A percentile compares a stretch with the other conserved stretches of the same genome.
Evolutionary conservation across 306 rosid genomes (phyloP).

Genomic region (Glycine latifolia): DNA sequence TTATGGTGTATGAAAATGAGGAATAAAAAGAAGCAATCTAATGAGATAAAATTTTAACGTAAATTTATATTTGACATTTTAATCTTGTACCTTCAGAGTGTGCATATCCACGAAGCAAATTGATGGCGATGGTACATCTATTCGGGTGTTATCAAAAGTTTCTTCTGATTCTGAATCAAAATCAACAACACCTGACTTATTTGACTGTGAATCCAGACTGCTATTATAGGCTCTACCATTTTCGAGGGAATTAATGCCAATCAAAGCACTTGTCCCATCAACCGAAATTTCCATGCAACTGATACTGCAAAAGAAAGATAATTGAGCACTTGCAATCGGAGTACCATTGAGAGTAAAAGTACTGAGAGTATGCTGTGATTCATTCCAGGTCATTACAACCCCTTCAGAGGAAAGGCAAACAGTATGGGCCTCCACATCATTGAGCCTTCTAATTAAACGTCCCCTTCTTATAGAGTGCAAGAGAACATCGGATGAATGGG

Average conservation of each 20-base stretch:
- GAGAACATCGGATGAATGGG: slow-evolving; percentile 81
- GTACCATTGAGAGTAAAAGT: slow-evolving; percentile 88
- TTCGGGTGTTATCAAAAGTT: slow-evolving; percentile 54
- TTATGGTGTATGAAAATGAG: slow-evolving; percentile 24
- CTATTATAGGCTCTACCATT: slow-evolving; percentile 50
- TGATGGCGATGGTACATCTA: slow-evolving; percentile 81
- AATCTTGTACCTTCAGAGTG: slow-evolving; percentile 75
- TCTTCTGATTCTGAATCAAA: slow-evolving; percentile 60
- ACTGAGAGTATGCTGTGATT: slow-evolving; percentile 69
- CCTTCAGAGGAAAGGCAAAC: slow-evolving; percentile 93
- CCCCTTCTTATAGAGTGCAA: slow-evolving; percentile 91
- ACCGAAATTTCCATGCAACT: slow-evolving; percentile 89
- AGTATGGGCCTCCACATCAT: slow-evolving; percentile 80
- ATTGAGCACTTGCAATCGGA: slow-evolving; percentile 66
- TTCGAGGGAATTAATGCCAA: slow-evolving; percentile 74
- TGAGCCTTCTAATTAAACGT: slow-evolving; percentile 81
- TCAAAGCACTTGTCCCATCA: slow-evolving; percentile 86
- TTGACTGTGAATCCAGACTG: slow-evolving; percentile 58
- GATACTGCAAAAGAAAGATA: slow-evolving; percentile 68
- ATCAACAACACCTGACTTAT: slow-evolving; percentile 52
- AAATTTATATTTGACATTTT: slow-evolving; percentile 39
- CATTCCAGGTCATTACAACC: slow-evolving; percentile 86
- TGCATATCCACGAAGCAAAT: slow-evolving; percentile 91
- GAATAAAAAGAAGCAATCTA: slow-evolving; percentile 42
- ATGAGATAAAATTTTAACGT: slow-evolving; percentile 27